These are phyloP conservation scores for Termitomyces heimii DNA, from an alignment of 768 basidiomycete genomes.

Conservation along the genomic window DNA sequence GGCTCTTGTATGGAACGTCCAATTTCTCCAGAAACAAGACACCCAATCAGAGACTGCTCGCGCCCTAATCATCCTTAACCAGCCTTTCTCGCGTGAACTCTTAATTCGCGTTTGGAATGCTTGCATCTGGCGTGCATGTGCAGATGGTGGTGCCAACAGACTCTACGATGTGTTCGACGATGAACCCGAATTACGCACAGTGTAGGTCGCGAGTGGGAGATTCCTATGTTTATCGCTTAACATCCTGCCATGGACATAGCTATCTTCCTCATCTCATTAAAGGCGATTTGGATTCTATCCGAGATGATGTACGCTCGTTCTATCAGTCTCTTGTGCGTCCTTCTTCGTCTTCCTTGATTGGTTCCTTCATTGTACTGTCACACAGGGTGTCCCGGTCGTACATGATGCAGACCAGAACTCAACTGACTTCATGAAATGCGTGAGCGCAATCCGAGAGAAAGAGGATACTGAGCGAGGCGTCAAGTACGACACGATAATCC, in stretches of 20 bases:
- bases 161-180: conserved; percentile 51
- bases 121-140: conserved; percentile 57
- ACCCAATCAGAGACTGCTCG: conserved; percentile 14
- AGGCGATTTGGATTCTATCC: conserved; percentile 89
- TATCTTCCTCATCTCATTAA: conserved; percentile 84
- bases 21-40: conserved; percentile 27
- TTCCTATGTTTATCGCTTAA: neutral
- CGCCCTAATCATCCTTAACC: conserved; percentile 86
- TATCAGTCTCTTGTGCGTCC: conserved; percentile 54
- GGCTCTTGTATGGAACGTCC: conserved; percentile 30
- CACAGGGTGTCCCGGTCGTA: conserved; percentile 63
- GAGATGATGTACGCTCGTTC: conserved; percentile 64
- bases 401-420: conserved; percentile 72
- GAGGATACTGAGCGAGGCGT: conserved; percentile 45
- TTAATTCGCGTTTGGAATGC: conserved; percentile 56
- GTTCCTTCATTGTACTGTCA: neutral
- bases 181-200: conserved; percentile 8
- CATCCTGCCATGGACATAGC: conserved; percentile 25
- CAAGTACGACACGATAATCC: conserved; percentile 66
- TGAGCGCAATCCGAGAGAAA: conserved; percentile 51
- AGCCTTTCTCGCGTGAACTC: conserved; percentile 66
- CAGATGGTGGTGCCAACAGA: conserved; percentile 87
- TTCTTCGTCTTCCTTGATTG: neutral
- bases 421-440: conserved; percentile 97
- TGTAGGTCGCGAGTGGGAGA: conserved; percentile 1